These are phyloP conservation scores for Allantophomopsis lycopodina DNA, from an alignment of 2,329 filamentous ascomycete species.

Conservation along the genomic window DNA sequence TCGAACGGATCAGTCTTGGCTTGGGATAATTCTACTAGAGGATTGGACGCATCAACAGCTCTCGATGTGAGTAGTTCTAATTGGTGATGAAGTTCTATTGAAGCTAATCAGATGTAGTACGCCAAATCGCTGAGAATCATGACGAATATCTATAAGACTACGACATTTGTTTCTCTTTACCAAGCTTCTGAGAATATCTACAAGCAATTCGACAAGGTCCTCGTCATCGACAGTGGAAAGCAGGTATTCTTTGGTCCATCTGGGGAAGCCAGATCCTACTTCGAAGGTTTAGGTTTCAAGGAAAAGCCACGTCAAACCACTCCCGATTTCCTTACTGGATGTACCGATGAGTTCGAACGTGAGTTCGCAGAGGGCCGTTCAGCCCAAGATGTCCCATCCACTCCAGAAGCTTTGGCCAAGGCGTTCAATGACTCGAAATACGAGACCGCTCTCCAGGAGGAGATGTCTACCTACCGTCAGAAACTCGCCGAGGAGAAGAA, in stretches of 20 bases:
- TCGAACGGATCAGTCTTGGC: constrained; percentile 58
- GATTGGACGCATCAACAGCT: constrained; percentile 54
- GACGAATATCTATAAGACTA: constrained; percentile 73
- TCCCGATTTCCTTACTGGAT: constrained; percentile 70
- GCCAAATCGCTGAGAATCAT: constrained; percentile 60
- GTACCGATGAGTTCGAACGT: constrained; percentile 73
- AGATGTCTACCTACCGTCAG: constrained; percentile 59
- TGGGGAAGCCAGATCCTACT: constrained; percentile 55
- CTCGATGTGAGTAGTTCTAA: constrained; percentile 26
- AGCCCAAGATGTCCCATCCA: constrained; percentile 52
- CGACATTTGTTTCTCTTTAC: constrained; percentile 77
- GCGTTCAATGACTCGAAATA: constrained; percentile 57
- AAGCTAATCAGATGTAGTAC: constrained; percentile 20
- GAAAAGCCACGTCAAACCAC: constrained; percentile 67
- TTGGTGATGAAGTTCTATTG: too few species aligned
- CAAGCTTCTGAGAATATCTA: constrained; percentile 78
- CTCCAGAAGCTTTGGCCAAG: constrained; percentile 48
- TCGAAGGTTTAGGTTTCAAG: constrained; percentile 63
- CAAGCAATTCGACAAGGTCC: constrained; percentile 67
- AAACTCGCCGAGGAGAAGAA: constrained; percentile 49
- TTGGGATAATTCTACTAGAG: constrained; percentile 65
- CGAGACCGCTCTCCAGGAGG: constrained; percentile 38
- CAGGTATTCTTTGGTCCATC: constrained; percentile 66
- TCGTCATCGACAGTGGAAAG: constrained; percentile 64
- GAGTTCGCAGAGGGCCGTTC: constrained; percentile 58